Evolutionary conservation across 2,329 filamentous ascomycete genomes (phyloP), one percentile per base, ranked within the genome.

Genomic region (Xylariales sp.): DNA sequence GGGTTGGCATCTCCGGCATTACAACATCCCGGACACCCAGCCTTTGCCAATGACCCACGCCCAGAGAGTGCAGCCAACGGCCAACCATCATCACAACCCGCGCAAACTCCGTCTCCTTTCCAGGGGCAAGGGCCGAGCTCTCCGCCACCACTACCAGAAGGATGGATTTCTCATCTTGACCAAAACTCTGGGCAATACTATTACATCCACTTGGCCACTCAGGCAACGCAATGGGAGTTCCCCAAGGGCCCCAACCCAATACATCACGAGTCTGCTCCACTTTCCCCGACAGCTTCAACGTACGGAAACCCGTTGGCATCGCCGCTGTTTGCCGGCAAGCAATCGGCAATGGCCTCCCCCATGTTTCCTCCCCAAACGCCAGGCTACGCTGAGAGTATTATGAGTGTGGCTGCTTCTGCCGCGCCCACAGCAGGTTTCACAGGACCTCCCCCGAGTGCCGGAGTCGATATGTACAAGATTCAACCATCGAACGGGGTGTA

Each of bases 211-310:
- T 74, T 98, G 20, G 86, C 90, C 2, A 90, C 88, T 1, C 93
- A 97, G 57, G 88, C 90, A 3, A 98, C 93, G 1, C 93, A 98
- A 58, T 98, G 93, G 93, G 93, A 98, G 55, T 97, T 97, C 50
- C 93, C 93, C 19, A 97, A 96, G 64, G 91, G 91, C 0, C 90
- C 90, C 1, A 95, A 88, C 17, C 91, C 91, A 1, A 72, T 96
- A 38, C 86, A 88, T 45, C 77, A 95, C 46, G 89, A 94, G 42
- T 76, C 85, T 12, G 73, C 81, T 13, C 91, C 91, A 0, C 66
- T 96, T 40, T 96, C 91, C 6, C 91, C 91, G 0, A 83, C 84
- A 1, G 79, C 80, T 5, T 88, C 82, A 34, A 83, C 83, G 0
- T 89, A 88, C 50, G 84, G 83, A 42, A 86, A 88, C 53, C 82